Percentiles rank a stretch among this genome's conserved stretches.
Conservation (phyloP, 2,329 filamentous ascomycete species). For the Sporothrix schenckii region DNA sequence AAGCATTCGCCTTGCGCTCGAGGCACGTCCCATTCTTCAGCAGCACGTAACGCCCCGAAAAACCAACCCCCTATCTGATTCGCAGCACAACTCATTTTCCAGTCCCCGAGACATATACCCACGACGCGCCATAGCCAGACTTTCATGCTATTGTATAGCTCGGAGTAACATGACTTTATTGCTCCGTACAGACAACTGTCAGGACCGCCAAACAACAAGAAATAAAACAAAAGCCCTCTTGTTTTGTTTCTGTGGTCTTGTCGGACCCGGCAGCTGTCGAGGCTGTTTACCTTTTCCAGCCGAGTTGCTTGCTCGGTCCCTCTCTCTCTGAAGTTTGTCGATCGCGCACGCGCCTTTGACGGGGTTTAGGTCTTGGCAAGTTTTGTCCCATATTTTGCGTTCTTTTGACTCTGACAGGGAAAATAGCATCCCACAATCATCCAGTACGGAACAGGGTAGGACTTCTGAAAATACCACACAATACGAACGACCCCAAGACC, state of each 20-base stretch:
- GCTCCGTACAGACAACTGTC: no score
- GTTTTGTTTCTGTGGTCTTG: background rate
- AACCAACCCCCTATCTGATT: background rate
- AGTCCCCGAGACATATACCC: no score
- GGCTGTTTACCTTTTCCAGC: constrained; percentile 5
- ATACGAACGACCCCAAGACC: background rate
- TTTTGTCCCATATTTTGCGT: background rate
- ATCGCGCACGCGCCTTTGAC: background rate
- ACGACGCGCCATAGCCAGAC: no score
- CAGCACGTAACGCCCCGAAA: constrained; percentile 2
- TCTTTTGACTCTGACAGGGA: background rate
- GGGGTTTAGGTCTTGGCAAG: background rate
- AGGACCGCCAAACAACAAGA: background rate
- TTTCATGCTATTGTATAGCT: background rate
- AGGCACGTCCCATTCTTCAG: background rate
- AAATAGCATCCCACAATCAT: background rate
- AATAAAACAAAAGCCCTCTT: background rate
- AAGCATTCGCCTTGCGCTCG: background rate
- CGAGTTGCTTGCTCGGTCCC: background rate
- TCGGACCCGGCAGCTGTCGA: background rate
- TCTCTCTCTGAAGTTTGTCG: background rate
- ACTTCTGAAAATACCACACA: background rate
- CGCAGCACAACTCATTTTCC: background rate
- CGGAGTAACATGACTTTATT: no score
- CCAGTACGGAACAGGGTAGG: no score